Base-by-base conservation (phyloP, 441 rosid genomes). In the Populus hybrid region DNA sequence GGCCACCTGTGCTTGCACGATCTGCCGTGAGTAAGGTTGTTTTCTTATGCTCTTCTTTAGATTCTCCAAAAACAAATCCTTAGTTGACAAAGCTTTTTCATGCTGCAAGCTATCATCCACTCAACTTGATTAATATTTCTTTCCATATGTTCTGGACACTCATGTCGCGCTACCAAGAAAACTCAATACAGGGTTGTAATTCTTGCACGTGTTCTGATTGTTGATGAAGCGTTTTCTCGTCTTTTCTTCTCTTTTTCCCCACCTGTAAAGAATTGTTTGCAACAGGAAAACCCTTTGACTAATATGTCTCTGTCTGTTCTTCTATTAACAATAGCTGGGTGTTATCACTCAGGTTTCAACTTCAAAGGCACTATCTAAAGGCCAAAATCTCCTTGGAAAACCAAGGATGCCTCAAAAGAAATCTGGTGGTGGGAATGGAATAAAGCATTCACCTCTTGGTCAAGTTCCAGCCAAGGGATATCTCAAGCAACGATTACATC, bases 401-500 rank as follows among this genome's bases (percentile, higher is more conserved):
- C 63, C 86, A 54, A 78, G 86, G 69, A 70, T 82, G 18, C 74
- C 76, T 54, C 91, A 86, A 61, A 89, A 83, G 82, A 92, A 79
- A 85, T 76, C 84, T 76, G 77, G 83, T 77, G 78, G 80, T 82
- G 92, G 93, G 78, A 92, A 89, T 74, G 89, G 90, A 78, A 46
- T 79, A 28, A 95, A 88, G 85, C 95, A 84, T 72, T 82, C 89
- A 76, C 76, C 85, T 65, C 76, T 82, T 77, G 85, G 88, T 81
- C 91, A 87, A 82, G 64, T 78, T 79, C 82, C 90, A 69, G 81
- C 80, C 73, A 90, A 87, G 81, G 90, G 91, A 76, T 75, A 92
- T 81, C 78, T 80, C 40, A 86, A 76, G 78, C 94, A 89, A 85
- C 93, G 95, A 78, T 71, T 91, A 79, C 98, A 94, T 79, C 97